A percentile compares a stretch with the other conserved stretches of the same genome.
These are phyloP conservation scores for Paragyromitra xinjiangensis DNA, from an alignment of 495 filamentous ascomycete genomes.

Conservation along the genomic window DNA sequence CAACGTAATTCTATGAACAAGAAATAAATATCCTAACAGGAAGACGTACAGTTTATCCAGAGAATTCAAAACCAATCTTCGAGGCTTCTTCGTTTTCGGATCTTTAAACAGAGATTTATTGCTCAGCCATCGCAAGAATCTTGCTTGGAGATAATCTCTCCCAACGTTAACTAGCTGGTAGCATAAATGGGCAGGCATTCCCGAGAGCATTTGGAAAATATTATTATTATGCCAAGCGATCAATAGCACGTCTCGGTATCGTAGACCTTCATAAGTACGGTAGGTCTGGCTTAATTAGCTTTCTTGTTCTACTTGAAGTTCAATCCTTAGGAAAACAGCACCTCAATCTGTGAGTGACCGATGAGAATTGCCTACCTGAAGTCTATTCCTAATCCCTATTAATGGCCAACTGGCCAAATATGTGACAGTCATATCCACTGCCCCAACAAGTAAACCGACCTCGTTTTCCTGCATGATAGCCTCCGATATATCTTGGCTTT, in stretches of 20 bases:
- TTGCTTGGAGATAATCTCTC: constrained; percentile 50
- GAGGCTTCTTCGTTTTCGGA: constrained; percentile 47
- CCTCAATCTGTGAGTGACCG: background rate
- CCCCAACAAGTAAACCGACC: constrained; percentile 51
- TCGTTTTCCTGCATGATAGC: constrained; percentile 55
- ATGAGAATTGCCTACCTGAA: constrained; percentile 49
- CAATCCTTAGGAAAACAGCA: constrained; percentile 5
- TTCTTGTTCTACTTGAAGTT: constrained; percentile 1
- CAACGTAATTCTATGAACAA: constrained; percentile 15
- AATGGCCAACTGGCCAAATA: constrained; percentile 56
- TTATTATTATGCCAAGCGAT: constrained; percentile 50
- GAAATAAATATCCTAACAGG: background rate
- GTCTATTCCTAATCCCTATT: constrained; percentile 54
- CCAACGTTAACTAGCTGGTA: constrained; percentile 51
- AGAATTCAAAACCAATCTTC: constrained; percentile 31
- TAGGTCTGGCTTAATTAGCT: constrained; percentile 51
- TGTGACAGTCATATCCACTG: constrained; percentile 52
- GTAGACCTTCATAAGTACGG: constrained; percentile 46
- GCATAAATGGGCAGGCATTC: constrained; percentile 56
- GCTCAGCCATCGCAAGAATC: constrained; percentile 49
- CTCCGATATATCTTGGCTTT: constrained; percentile 44
- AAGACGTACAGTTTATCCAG: constrained; percentile 41
- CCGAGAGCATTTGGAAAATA: constrained; percentile 51
- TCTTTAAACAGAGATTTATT: constrained; percentile 50
- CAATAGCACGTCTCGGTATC: constrained; percentile 52